A percentile compares a stretch with the other conserved stretches of the same genome.
Conservation (phyloP, 495 filamentous ascomycete genomes). For the Aspergillus olivimuriae region DNA sequence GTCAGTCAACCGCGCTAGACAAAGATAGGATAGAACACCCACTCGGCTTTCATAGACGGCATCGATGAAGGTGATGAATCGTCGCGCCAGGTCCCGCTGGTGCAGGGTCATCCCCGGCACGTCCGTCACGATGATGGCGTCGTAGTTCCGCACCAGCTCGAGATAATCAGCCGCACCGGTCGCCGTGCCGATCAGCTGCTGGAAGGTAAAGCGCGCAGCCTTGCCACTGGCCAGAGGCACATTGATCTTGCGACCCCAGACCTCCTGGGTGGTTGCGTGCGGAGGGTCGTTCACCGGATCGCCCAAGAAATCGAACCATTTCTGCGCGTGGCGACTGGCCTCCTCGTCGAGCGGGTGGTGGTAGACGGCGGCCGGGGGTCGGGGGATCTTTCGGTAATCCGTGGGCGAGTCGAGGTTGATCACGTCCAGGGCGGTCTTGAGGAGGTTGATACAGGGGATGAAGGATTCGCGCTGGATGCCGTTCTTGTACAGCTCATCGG, state of each 20-base stretch:
- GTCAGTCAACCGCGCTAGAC: neutral
- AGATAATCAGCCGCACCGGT: constrained; percentile 92
- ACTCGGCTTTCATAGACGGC: constrained; percentile 79
- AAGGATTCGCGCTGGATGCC: constrained; percentile 95
- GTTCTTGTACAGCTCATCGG: constrained; percentile 94
- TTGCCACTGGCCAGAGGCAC: constrained; percentile 84
- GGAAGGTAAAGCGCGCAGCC: constrained; percentile 83
- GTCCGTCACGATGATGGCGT: constrained; percentile 85
- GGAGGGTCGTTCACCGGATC: constrained; percentile 74
- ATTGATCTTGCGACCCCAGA: constrained; percentile 87
- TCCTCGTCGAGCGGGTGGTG: constrained; percentile 75
- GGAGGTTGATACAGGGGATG: constrained; percentile 87
- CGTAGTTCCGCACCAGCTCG: constrained; percentile 84
- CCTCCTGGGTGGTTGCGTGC: constrained; percentile 67
- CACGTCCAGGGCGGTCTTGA: constrained; percentile 74
- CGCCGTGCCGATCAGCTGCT: constrained; percentile 80
- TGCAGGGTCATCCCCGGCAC: constrained; percentile 85
- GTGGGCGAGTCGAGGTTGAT: constrained; percentile 93
- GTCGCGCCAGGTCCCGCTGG: constrained; percentile 79
- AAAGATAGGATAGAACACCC: constrained; percentile 14
- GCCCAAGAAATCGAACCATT: constrained; percentile 92
- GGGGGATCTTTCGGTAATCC: constrained; percentile 94
- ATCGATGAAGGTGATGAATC: constrained; percentile 97
- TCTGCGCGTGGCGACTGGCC: constrained; percentile 73
- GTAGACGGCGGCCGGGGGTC: constrained; percentile 90